Conservation (phyloP, 345 rosid genomes). For the Eucalyptus viminalis region DNA sequence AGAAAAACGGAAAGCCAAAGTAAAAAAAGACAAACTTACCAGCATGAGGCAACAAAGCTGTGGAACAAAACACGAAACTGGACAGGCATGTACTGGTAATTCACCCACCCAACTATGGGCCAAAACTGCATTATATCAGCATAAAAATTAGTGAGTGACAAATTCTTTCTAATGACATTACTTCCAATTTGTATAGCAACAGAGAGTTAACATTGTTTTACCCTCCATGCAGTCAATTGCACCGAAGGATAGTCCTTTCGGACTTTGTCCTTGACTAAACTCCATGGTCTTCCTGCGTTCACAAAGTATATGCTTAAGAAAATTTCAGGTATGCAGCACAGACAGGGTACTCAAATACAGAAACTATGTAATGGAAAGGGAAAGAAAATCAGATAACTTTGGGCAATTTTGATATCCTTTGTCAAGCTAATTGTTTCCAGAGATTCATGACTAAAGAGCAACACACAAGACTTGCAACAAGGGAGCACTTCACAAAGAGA, state of each 20-base stretch:
- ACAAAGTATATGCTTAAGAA: background rate
- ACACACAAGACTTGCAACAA: background rate
- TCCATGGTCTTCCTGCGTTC: conserved; percentile 64
- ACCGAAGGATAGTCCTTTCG: conserved; percentile 51
- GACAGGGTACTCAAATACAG: background rate
- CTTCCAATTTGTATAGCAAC: background rate
- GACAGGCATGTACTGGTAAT: conserved; percentile 66
- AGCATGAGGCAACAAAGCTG: conserved; percentile 67
- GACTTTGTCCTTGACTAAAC: conserved; percentile 55
- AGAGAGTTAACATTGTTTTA: background rate
- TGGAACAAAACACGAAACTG: conserved; percentile 75
- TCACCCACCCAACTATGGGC: conserved; percentile 86
- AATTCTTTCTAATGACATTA: background rate
- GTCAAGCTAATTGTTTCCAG: background rate
- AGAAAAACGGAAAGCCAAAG: background rate
- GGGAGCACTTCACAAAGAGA: background rate
- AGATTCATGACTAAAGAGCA: background rate
- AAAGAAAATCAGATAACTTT: background rate
- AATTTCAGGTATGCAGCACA: background rate
- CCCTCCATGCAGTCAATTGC: conserved; percentile 93
- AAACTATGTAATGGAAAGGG: background rate
- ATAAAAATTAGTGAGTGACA: background rate
- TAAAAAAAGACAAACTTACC: conserved; percentile 23
- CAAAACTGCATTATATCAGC: conserved; percentile 53
- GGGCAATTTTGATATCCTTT: background rate